These are phyloP conservation scores for Colletotrichum caudatum DNA, from an alignment of 2,329 filamentous ascomycete genomes.

Conservation along the genomic window DNA sequence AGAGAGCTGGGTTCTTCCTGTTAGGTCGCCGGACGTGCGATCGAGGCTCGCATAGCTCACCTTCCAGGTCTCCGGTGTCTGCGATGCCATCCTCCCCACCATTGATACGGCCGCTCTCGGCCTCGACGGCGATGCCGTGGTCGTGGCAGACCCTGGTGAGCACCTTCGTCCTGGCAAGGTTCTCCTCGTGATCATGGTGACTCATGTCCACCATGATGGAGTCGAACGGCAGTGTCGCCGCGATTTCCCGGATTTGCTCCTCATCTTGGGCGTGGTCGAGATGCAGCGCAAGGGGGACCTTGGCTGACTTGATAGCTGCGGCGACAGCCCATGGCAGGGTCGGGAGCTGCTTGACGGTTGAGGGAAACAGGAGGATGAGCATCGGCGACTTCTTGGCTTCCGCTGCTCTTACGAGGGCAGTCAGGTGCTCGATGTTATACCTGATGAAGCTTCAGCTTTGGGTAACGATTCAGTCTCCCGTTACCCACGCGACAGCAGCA, in stretches of 20 bases:
- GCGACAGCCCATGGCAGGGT: conserved; percentile 68
- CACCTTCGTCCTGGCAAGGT: conserved; percentile 71
- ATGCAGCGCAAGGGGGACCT: conserved; percentile 57
- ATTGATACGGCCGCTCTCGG: conserved; percentile 74
- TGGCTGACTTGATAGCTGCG: conserved; percentile 28
- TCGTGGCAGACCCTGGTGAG: conserved; percentile 72
- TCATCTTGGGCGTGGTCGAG: conserved; percentile 75
- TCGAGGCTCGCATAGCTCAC: conserved; percentile 40
- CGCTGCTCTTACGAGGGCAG: conserved; percentile 75
- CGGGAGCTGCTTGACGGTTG: conserved; percentile 27
- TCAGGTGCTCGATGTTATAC: conserved; percentile 78
- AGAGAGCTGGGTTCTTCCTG: conserved; percentile 24
- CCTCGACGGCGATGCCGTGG: conserved; percentile 74
- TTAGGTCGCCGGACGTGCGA: neutral
- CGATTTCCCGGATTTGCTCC: conserved; percentile 64
- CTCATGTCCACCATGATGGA: conserved; percentile 84
- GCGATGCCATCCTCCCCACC: conserved; percentile 78
- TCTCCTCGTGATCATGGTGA: conserved; percentile 78
- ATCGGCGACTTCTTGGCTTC: conserved; percentile 74
- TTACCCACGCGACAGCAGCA: conserved; percentile 60
- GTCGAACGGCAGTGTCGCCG: conserved; percentile 71
- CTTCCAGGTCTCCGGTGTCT: conserved; percentile 63
- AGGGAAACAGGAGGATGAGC: conserved; percentile 74
- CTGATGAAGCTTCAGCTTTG: conserved; percentile 71
- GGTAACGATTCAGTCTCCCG: neutral